Evolutionary conservation across 176 grass and related monocot species (phyloP).

Genomic region (Oryza brachyantha): DNA sequence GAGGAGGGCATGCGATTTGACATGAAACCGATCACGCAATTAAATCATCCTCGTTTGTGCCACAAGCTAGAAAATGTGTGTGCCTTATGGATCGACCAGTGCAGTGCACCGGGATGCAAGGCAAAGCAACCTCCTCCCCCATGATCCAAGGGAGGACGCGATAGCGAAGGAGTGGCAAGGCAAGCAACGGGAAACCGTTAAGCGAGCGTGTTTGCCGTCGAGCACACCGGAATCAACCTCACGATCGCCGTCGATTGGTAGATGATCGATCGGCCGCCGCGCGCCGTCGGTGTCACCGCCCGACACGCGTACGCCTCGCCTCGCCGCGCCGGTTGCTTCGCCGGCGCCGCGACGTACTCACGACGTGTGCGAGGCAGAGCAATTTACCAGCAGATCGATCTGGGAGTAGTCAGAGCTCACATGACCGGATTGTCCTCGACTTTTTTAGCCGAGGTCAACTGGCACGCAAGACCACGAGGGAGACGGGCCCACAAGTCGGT

Average conservation of each 20-base stretch:
- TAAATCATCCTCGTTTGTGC: background rate
- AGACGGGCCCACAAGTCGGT: background rate
- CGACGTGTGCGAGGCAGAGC: background rate
- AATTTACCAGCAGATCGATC: no score
- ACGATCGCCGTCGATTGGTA: no score
- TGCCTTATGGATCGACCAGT: background rate
- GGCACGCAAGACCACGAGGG: background rate
- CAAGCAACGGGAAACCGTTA: slow-evolving; percentile 37
- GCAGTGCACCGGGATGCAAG: background rate
- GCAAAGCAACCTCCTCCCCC: background rate
- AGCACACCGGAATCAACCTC: background rate
- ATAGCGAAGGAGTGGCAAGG: slow-evolving; percentile 18
- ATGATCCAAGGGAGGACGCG: background rate
- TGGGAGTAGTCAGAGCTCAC: background rate
- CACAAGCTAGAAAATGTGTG: background rate
- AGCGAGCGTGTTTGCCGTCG: slow-evolving; percentile 35
- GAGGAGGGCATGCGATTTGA: background rate
- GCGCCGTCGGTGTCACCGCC: background rate
- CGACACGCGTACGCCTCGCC: background rate
- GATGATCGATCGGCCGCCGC: background rate
- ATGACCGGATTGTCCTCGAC: background rate
- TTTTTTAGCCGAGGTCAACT: background rate
- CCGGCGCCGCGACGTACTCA: background rate
- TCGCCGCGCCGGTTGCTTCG: background rate
- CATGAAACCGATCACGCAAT: background rate